Evolutionary conservation across 805 yeast genomes (phyloP), one percentile per base, ranked within the genome.

Genomic region (Yamadazyma sp.): DNA sequence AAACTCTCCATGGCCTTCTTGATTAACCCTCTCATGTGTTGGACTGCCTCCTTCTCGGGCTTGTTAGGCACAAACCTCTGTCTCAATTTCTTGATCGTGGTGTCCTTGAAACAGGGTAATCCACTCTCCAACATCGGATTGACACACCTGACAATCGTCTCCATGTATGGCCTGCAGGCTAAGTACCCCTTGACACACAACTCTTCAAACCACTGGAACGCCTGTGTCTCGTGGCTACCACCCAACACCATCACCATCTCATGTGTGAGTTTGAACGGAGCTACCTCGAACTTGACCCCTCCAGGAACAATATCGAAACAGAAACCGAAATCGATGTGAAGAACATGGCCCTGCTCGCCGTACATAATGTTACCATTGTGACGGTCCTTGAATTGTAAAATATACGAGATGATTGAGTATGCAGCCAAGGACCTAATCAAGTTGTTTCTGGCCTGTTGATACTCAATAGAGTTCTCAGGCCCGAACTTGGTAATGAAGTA

Each of bases 221-320:
- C 90, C 57, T 87, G 95, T 0, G 98, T 86, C 22, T 76, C 71
- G 16, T 77, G 71, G 12, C 79, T 74, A 0, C 98, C 98, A n/a
- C 99, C 99, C 82, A 93, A 79, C 1, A 93, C 97, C 57, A 79
- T 76, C 4, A 93, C 84, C 99, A 95, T 93, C 55, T 93, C 99
- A 51, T 83, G 85, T 3, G 99, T 93, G 47, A 93, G 75, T 58
- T 93, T 93, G 71, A 93, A 93, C 9, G 99, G 98, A 1, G 95
- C 96, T n/a, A 88, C 95, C 54, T 93, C 99, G 57, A 93, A 95
- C 54, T 82, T 87, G 33, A 93, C 97, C 23, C 99, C 99, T 48
- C 99, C 99, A 7, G 99, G 99, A 22, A 87, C 97, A 60, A 93
- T 93, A 65, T 93, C 99, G 59, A 93, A 95, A 53, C 96, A 90